Evolutionary conservation across 805 yeast species (phyloP).

Genomic region (Candida fluviatilis): DNA sequence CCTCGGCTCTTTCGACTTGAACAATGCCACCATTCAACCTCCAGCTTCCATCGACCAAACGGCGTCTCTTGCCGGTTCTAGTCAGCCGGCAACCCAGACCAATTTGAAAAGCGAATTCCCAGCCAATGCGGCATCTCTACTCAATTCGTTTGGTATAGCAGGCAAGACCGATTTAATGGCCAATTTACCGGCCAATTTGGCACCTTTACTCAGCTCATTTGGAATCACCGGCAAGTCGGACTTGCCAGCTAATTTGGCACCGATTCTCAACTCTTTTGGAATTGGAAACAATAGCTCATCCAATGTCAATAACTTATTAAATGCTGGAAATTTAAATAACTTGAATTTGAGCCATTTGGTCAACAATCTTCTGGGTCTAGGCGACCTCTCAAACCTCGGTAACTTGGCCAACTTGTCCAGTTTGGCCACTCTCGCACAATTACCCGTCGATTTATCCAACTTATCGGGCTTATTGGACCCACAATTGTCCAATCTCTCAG

Average conservation of each 20-base stretch:
- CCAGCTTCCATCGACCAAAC: too few relatives aligned
- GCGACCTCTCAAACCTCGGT: slow-evolving; percentile 32
- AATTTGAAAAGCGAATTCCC: not conserved
- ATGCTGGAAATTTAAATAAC: slow-evolving; percentile 39
- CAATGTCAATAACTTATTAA: slow-evolving; percentile 11
- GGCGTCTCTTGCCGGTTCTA: too few relatives aligned
- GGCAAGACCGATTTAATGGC: too few relatives aligned
- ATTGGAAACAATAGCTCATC: not conserved
- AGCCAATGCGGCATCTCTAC: not conserved
- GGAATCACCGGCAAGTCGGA: not conserved
- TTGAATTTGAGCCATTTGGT: slow-evolving; percentile 40
- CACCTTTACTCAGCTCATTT: slow-evolving; percentile 1
- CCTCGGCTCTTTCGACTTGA: not conserved
- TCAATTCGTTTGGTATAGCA: not conserved
- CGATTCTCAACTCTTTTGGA: slow-evolving; percentile 3
- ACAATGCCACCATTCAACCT: not conserved
- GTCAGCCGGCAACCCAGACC: not conserved
- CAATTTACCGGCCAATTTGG: not conserved
- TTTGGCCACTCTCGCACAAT: slow-evolving; percentile 40
- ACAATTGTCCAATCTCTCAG: slow-evolving; percentile 10
- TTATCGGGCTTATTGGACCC: slow-evolving; percentile 27
- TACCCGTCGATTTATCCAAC: slow-evolving; percentile 36
- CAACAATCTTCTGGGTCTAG: slow-evolving; percentile 33
- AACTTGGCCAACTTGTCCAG: slow-evolving; percentile 36
- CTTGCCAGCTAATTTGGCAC: not conserved